phyloP scores from a whole-genome alignment of 768 basidiomycete species.

The Royoungia palumana region DNA sequence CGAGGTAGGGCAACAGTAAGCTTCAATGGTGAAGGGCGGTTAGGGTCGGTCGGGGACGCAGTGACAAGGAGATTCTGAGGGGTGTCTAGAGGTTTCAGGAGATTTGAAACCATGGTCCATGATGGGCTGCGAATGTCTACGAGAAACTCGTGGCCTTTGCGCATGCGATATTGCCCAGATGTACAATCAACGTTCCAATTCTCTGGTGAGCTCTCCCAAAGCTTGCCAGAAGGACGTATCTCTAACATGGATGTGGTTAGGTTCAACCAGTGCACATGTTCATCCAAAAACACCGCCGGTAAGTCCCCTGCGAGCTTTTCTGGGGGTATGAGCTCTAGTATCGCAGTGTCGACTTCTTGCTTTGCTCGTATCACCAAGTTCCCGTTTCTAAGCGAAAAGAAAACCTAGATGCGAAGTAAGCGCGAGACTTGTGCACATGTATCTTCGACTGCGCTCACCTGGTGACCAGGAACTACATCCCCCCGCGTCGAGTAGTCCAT shows the following conservation, averaged over 20 bases:
- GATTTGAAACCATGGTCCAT: slow-evolving; percentile 26
- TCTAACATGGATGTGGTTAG: slow-evolving; percentile 21
- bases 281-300: slow-evolving; percentile 20
- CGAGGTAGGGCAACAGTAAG: slow-evolving; percentile 38
- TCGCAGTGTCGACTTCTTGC: neutral
- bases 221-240: slow-evolving; percentile 23
- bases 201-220: slow-evolving; percentile 24
- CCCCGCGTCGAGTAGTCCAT: slow-evolving; percentile 25
- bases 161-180: slow-evolving; percentile 6
- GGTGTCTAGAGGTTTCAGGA: slow-evolving; percentile 24
- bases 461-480: slow-evolving; percentile 12
- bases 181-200: slow-evolving; percentile 27
- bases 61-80: slow-evolving; percentile 23
- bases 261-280: slow-evolving; percentile 32
- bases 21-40: neutral
- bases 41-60: neutral
- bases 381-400: slow-evolving; percentile 17
- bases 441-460: slow-evolving; percentile 8
- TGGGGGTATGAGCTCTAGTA: slow-evolving; percentile 25
- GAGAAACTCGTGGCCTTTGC: slow-evolving; percentile 10
- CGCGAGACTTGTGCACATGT: neutral
- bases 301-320: slow-evolving; percentile 23
- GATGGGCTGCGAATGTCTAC: slow-evolving; percentile 28
- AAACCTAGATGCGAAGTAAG: slow-evolving; percentile 12
- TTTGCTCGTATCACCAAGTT: slow-evolving; percentile 21